Base-by-base conservation (phyloP, 2,329 filamentous ascomycete genomes). In the Paracoccidioides brasiliensis region DNA sequence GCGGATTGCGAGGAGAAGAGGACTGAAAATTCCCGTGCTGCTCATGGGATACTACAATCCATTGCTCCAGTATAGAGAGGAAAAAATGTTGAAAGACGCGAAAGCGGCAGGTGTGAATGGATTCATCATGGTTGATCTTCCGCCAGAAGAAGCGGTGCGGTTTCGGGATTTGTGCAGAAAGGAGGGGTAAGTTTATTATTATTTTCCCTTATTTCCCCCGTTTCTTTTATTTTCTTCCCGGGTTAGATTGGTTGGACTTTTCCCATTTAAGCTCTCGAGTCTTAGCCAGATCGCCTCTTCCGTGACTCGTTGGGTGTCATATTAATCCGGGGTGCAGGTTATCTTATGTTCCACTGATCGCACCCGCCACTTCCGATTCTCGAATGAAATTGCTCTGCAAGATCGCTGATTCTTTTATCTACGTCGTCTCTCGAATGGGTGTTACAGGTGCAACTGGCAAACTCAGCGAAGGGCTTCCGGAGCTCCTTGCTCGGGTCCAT, bases 11-110 rank as follows among this genome's bases (percentile, higher is more conserved):
- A 80, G 93, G 65, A 78, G 80, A 63, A 80, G 79, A 59, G 93
- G 93, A 44, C 77, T 97, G 55, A 84, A 80, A 65, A 83, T 85
- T 0, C 93, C 93, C 0, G 81, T 98, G 44, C 75, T 98, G 67
- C 80, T 98, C 62, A 98, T 98, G 93, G 93, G 93, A 65, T 98
- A 98, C 80, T 98, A 95, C 76, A 98, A 98, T 76, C 93, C 93
- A 0, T 78, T 97, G 59, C 77, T 97, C 59, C 88, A 86, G 66
- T 98, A 97, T 69, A 93, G 93, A 54, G 93, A 98, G 74, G 90
- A 95, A 74, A 81, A 80, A 58, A 83, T 97, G 71, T 77, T 98
- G 55, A 79, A 82, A 64, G 90, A 97, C 71, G 88, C 89, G 70
- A 85, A 85, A 68, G 81, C 82, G 55, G 86, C 88, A 2, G 89